Base-by-base conservation (phyloP, 177 flowering plant genomes). In the Vitis hybrid region DNA sequence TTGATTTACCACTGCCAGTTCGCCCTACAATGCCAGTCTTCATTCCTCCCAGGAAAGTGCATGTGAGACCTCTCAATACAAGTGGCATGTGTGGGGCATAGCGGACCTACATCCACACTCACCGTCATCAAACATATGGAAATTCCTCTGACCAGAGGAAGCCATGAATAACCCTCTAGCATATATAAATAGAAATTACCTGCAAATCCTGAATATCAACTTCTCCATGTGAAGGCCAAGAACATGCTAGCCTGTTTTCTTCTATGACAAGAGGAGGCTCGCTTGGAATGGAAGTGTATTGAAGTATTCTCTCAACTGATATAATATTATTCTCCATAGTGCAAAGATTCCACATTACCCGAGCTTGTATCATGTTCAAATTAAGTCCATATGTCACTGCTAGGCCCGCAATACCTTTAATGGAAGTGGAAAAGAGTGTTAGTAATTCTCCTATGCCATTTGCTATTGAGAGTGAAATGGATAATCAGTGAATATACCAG, bases 71-170 rank as follows among this genome's bases (percentile, higher is more conserved):
- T 65, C 83, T 84, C 70, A 92, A 67, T 17, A 92, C 97, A 70
- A 92, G 83, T 21, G 97, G 97, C 89, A 90, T 62, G 65, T 89
- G 93, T 14, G 93, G 91, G n/a, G 91, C 89, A 83, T 92, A 90
- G 11, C 89, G 86, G 14, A 91, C 90, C 97, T 91, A 35, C 46
- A 35, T 35, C 46, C 46, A 35, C 7, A 35, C 46, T 35, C 46
- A 35, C 46, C 46, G 6, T 35, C 46, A 35, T 35, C 46, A 35
- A 6, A 51, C 8, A 24, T 14, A 15, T 50, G 49, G 56, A 24
- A 57, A 35, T 35, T 35, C 46, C 54, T 1, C 7, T 35, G 35
- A 49, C 15, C n/a, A 56, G 24, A 4, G 14, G 13, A 49, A 35
- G 46, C 46, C 46, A 35, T 35, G 46, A 35, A 12, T 17, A 18